A percentile compares a stretch with the other conserved stretches of the same genome.
Evolutionary conservation across 306 rosid genomes (phyloP).

Genomic region (Casuarina cunninghamiana): DNA sequence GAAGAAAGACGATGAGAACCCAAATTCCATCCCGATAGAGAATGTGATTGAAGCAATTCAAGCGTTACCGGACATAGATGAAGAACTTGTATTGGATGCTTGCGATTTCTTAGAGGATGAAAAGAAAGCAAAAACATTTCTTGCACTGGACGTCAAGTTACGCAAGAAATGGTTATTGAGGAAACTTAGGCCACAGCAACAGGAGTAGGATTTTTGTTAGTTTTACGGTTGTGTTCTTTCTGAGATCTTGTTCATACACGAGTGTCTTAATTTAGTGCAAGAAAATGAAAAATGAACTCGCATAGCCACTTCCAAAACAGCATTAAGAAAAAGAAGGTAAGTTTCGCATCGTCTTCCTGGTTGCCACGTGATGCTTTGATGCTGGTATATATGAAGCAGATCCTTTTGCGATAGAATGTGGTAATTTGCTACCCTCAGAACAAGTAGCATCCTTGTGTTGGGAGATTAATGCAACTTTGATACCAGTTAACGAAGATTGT

Average conservation of each 20-base stretch:
- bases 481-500: too few relatives aligned
- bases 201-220: not conserved
- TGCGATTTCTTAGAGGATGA: slow-evolving; percentile 80
- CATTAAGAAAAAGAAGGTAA: too few relatives aligned
- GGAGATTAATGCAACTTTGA: too few relatives aligned
- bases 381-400: too few relatives aligned
- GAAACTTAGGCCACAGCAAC: slow-evolving; percentile 54
- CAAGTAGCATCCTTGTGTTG: too few relatives aligned
- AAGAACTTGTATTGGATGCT: slow-evolving; percentile 76
- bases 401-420: too few relatives aligned
- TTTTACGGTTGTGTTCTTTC: not conserved
- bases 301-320: too few relatives aligned
- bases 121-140: slow-evolving; percentile 70
- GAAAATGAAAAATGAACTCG: too few relatives aligned
- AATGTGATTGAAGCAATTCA: slow-evolving; percentile 62
- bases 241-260: not conserved
- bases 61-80: slow-evolving; percentile 81
- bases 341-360: too few relatives aligned
- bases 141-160: slow-evolving; percentile 58
- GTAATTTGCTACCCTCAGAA: too few relatives aligned
- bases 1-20: slow-evolving; percentile 41
- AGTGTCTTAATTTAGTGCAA: too few relatives aligned
- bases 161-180: slow-evolving; percentile 72
- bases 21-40: slow-evolving; percentile 49
- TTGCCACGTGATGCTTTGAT: too few relatives aligned